Conservation (phyloP, 2,329 filamentous ascomycete genomes). For the Diplodia corticola region DNA sequence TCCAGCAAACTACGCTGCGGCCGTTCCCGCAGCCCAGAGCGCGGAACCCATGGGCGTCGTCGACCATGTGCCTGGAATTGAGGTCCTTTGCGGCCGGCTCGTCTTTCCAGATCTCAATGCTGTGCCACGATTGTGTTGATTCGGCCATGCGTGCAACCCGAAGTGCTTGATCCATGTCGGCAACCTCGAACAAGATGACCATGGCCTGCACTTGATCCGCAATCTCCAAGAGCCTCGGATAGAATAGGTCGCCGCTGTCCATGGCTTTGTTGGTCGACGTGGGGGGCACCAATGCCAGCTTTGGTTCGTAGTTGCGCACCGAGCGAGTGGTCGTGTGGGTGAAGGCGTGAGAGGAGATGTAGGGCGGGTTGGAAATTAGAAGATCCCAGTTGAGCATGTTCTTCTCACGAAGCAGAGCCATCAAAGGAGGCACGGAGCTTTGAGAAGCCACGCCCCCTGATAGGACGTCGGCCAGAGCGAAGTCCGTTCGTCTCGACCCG, state of each 20-base stretch:
- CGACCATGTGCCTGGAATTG: background rate
- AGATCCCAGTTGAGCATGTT: constrained; percentile 42
- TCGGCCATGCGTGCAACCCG: constrained; percentile 60
- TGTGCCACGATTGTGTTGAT: constrained; percentile 33
- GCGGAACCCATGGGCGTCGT: background rate
- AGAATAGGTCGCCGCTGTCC: constrained; percentile 60
- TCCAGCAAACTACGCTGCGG: constrained; percentile 47
- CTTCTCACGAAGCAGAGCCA: background rate
- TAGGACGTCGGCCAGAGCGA: constrained; percentile 11
- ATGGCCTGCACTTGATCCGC: constrained; percentile 53
- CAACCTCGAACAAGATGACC: constrained; percentile 69
- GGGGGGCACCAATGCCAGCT: constrained; percentile 67
- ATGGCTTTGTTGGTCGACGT: background rate
- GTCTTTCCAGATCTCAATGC: constrained; percentile 72
- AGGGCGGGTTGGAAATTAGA: constrained; percentile 86
- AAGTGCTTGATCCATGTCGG: constrained; percentile 65
- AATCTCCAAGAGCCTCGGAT: constrained; percentile 62
- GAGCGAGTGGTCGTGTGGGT: constrained; percentile 65
- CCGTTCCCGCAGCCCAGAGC: constrained; percentile 45
- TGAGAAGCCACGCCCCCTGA: background rate
- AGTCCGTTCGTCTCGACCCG: constrained; percentile 20
- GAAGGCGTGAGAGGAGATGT: constrained; percentile 71
- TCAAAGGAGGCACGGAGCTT: background rate
- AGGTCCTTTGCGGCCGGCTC: constrained; percentile 42
- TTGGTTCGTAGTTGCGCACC: constrained; percentile 80